These are phyloP conservation scores for Acanthamoeba triangularis DNA, from an alignment of 208 protist species.

Conservation along the genomic window DNA sequence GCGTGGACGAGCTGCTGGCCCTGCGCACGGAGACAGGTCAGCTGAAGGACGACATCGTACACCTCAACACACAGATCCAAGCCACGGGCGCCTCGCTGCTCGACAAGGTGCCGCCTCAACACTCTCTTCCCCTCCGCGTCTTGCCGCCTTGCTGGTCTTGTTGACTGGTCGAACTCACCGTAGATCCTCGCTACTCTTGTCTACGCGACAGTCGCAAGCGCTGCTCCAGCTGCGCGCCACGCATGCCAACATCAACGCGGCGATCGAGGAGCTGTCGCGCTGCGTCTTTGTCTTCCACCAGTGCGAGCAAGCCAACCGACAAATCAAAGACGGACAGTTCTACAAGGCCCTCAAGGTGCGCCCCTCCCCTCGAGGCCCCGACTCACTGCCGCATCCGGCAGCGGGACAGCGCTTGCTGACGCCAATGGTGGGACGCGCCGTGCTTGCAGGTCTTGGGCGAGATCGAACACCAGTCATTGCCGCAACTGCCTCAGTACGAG, in stretches of 20 bases:
- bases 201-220: background rate
- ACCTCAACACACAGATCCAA: constrained; percentile 18
- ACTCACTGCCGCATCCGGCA: background rate
- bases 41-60: constrained; percentile 31
- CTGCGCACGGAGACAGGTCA: constrained; percentile 5
- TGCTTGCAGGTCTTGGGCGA: background rate
- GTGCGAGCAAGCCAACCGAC: constrained; percentile 54
- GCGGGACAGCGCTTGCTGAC: background rate
- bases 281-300: constrained; percentile 47
- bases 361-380: background rate
- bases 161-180: background rate
- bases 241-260: constrained; percentile 43
- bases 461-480: background rate
- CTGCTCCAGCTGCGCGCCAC: constrained; percentile 9
- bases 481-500: background rate
- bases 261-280: constrained; percentile 38
- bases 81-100: background rate
- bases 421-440: background rate
- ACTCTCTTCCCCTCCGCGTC: too few species aligned
- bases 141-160: background rate
- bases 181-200: background rate
- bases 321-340: constrained; percentile 40
- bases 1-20: constrained; percentile 36
- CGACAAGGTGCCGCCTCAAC: constrained; percentile 7
- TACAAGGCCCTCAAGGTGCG: constrained; percentile 17